These are phyloP conservation scores for Pontederia crassipes DNA, from an alignment of 176 grass and related monocot genomes.

Conservation along the genomic window DNA sequence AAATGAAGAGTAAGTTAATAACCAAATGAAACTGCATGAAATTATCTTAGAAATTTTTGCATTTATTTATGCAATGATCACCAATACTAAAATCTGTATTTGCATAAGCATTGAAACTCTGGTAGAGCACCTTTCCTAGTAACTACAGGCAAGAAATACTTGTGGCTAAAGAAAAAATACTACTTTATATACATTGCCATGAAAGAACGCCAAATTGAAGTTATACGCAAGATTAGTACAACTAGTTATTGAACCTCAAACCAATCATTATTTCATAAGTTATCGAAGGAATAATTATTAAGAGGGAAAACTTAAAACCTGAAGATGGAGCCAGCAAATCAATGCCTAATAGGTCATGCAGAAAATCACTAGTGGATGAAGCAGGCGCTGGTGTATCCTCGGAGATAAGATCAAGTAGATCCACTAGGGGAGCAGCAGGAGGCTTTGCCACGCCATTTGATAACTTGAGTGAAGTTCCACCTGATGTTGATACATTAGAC, in stretches of 20 bases:
- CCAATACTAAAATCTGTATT: not conserved
- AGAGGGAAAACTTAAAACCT: constrained; percentile 41
- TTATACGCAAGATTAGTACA: too few relatives aligned
- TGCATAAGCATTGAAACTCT: not conserved
- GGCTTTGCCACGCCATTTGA: constrained; percentile 87
- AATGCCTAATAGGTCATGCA: constrained; percentile 79
- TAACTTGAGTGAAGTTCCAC: constrained; percentile 53
- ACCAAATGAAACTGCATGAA: not conserved
- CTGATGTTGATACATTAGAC: constrained; percentile 25
- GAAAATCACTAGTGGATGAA: constrained; percentile 53
- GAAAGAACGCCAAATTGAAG: not conserved
- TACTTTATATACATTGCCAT: not conserved
- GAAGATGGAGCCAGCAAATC: constrained; percentile 41
- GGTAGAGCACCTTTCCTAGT: not conserved
- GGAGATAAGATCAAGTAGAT: constrained; percentile 84
- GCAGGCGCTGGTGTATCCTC: constrained; percentile 54
- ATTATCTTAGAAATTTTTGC: not conserved
- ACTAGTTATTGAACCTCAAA: constrained; percentile 2
- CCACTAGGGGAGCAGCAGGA: constrained; percentile 48
- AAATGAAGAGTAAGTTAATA: constrained; percentile 22
- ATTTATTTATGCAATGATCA: not conserved
- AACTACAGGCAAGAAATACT: too few relatives aligned
- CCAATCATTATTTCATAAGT: constrained; percentile 18
- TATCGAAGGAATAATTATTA: constrained; percentile 20
- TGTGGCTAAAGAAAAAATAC: too few relatives aligned